These are phyloP conservation scores for Clathrus columnatus DNA, from an alignment of 768 basidiomycete species.

Conservation along the genomic window DNA sequence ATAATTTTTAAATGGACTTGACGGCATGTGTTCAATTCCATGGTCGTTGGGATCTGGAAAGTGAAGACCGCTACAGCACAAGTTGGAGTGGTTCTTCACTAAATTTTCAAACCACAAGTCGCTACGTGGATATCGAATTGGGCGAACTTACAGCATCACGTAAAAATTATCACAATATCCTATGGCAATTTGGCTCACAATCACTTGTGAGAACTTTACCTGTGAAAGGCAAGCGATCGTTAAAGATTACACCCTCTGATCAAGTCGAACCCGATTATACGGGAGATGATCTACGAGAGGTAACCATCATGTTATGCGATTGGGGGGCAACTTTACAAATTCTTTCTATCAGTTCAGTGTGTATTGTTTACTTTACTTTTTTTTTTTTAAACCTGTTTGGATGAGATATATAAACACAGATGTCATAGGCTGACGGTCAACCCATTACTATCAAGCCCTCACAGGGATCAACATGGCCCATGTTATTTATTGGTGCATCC, in stretches of 20 bases:
- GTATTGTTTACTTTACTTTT: neutral
- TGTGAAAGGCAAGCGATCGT: neutral
- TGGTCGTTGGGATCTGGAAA: conserved; percentile 3
- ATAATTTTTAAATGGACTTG: neutral
- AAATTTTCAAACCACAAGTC: conserved; percentile 1
- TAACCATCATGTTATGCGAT: conserved; percentile 7
- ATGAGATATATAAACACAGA: neutral
- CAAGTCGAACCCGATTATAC: neutral
- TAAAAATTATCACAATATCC: conserved; percentile 7
- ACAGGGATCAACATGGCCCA: neutral
- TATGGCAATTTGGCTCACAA: conserved; percentile 7
- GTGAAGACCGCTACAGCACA: conserved; percentile 4
- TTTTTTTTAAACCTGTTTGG: neutral
- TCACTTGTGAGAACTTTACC: neutral
- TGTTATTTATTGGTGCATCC: conserved; percentile 10
- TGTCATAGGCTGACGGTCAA: conserved; percentile 2
- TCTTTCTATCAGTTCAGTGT: conserved; percentile 3
- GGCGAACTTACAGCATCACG: conserved; percentile 2
- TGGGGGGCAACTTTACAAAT: conserved; percentile 6
- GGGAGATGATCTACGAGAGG: conserved; percentile 3
- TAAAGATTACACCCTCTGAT: conserved; percentile 5
- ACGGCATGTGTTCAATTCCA: conserved; percentile 1
- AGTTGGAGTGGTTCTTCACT: conserved; percentile 9
- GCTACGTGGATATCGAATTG: conserved; percentile 2
- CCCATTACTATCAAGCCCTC: neutral